phyloP scores from a whole-genome alignment of 768 basidiomycete genomes.

The Naganishia randhawae region DNA sequence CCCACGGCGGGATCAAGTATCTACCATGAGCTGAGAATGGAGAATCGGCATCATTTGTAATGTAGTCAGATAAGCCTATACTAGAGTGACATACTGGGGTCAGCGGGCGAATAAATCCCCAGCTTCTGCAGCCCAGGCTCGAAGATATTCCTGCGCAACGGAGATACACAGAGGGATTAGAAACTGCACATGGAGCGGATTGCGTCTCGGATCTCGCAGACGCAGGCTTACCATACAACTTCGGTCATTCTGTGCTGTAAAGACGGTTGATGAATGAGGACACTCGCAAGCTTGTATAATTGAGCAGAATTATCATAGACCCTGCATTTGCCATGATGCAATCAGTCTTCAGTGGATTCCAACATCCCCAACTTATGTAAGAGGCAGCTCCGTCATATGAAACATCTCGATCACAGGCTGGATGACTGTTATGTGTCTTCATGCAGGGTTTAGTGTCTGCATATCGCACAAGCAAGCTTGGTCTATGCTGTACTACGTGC shows the following conservation, averaged over 20 bases:
- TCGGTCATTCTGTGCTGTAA: background rate
- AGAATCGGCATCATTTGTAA: slow-evolving; percentile 10
- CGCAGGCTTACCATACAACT: background rate
- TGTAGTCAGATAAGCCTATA: background rate
- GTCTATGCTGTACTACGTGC: no score
- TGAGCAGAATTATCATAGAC: no score
- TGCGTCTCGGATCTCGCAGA: background rate
- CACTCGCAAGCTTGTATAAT: no score
- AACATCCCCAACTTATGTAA: background rate
- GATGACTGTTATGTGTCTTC: no score
- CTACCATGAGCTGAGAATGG: slow-evolving; percentile 45
- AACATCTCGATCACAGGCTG: background rate
- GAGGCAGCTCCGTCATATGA: background rate
- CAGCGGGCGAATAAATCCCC: slow-evolving; percentile 44
- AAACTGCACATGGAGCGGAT: background rate
- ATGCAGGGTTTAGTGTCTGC: no score
- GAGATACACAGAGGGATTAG: slow-evolving; percentile 6
- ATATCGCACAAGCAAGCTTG: no score
- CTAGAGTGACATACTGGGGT: slow-evolving; percentile 36
- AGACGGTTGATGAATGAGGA: background rate
- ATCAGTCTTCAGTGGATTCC: no score
- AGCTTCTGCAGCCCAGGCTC: slow-evolving; percentile 42
- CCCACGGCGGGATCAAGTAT: slow-evolving; percentile 44
- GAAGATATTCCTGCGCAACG: slow-evolving; percentile 42
- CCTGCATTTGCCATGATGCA: no score